Evolutionary conservation across 768 basidiomycete genomes (phyloP), one percentile per base, ranked within the genome.

Genomic region (Pleurotus djamor): DNA sequence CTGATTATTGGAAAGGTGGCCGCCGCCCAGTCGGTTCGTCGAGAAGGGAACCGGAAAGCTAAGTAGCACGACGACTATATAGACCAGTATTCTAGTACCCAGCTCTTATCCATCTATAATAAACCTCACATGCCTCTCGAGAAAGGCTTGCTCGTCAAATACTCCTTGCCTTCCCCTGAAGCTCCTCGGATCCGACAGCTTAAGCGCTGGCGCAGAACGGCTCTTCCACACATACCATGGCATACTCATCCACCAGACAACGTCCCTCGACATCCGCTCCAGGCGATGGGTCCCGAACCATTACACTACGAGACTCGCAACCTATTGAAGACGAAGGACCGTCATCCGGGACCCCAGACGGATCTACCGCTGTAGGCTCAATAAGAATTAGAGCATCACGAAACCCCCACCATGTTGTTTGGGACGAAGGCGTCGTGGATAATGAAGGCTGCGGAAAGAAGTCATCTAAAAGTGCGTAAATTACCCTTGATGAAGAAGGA

Each of bases 381-480:
- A 74, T 93, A 41, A 81, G 78, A 57, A 78, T 94, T 34, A 79
- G 87, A 14, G 90, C 81, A 38, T 73, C 69, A 1, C 64, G 76
- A 34, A 74, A 74, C 32, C 73, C 74, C 34, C 84, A 81, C 43
- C 76, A 81, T 28, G 96, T 98, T 0, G 86, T 82, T 0, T 97
- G 96, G 96, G 82, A 74, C 17, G 89, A 93, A 14, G 89, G 86
- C 57, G 91, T 92, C 3, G 81, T 96, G 2, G 96, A 98, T 70
- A 97, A 98, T 67, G 96, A 98, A 66, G 87, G 88, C 0, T 82
- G 87, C 60, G 93, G 92, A 5, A 87, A 83, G 80, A 96, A 97
- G 74, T 92, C 90, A 63, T 94, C 93, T 33, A 98, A 98, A 76
- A 94, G 96, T 96, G 64, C 62, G 90, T 83, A 4, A 13, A 4